These are phyloP conservation scores for Hyphopichia burtonii DNA, from an alignment of 1,139 yeast genomes.

Conservation along the genomic window DNA sequence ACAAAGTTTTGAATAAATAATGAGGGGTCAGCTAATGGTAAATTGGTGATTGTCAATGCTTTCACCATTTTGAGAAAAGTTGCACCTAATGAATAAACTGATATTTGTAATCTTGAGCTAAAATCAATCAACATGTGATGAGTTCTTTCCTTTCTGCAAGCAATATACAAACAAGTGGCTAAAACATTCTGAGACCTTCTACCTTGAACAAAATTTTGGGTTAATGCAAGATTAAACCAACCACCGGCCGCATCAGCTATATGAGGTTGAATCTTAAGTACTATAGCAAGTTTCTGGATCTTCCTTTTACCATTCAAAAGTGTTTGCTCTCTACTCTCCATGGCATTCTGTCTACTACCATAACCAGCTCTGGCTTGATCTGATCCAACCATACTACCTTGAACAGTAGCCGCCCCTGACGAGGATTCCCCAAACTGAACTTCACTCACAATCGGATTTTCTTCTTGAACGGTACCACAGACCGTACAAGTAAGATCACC, in stretches of 20 bases:
- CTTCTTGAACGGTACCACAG: slow-evolving; percentile 89
- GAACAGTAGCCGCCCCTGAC: slow-evolving; percentile 92
- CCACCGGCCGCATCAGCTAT: slow-evolving; percentile 83
- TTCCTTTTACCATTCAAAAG: slow-evolving; percentile 76
- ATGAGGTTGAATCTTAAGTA: slow-evolving; percentile 77
- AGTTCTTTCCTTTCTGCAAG: slow-evolving; percentile 88
- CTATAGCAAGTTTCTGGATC: slow-evolving; percentile 75
- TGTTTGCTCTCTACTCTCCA: slow-evolving; percentile 88
- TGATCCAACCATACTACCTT: slow-evolving; percentile 88
- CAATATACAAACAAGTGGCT: slow-evolving; percentile 91
- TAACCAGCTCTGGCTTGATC: slow-evolving; percentile 80
- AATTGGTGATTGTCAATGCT: slow-evolving; percentile 65
- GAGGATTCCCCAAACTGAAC: slow-evolving; percentile 92
- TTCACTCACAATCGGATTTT: slow-evolving; percentile 92
- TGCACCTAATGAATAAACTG: slow-evolving; percentile 93
- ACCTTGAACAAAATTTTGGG: slow-evolving; percentile 91
- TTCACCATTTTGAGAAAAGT: slow-evolving; percentile 90
- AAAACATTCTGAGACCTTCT: slow-evolving; percentile 91
- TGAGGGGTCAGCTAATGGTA: slow-evolving; percentile 93
- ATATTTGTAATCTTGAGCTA: slow-evolving; percentile 82
- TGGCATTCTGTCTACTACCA: slow-evolving; percentile 63
- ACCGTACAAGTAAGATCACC: slow-evolving; percentile 74
- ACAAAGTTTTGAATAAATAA: slow-evolving; percentile 92
- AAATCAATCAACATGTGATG: slow-evolving; percentile 96
- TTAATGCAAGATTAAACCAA: slow-evolving; percentile 84